phyloP scores from a whole-genome alignment of 257 asterid species.

The Avicennia marina region DNA sequence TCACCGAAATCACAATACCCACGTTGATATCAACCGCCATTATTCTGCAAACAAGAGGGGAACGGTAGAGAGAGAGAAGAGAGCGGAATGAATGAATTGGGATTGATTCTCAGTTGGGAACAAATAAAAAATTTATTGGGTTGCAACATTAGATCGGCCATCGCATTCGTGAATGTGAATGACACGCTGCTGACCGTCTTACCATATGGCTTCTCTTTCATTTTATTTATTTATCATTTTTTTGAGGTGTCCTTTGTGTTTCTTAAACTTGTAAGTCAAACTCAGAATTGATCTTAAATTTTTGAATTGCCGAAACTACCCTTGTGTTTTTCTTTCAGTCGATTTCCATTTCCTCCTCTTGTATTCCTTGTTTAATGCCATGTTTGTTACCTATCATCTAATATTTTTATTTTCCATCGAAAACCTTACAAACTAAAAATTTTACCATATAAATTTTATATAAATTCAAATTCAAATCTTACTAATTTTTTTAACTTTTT shows the following conservation, averaged over 20 bases:
- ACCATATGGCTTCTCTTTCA: background rate
- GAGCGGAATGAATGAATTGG: background rate
- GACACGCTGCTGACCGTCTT: background rate
- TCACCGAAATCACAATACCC: slow-evolving; percentile 18
- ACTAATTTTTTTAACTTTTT: too few relatives aligned
- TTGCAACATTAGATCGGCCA: slow-evolving; percentile 34
- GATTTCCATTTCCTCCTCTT: background rate
- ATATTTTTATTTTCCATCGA: too few relatives aligned
- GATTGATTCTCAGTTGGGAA: too few relatives aligned
- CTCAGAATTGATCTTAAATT: background rate
- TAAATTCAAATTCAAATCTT: too few relatives aligned
- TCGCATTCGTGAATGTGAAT: slow-evolving; percentile 22
- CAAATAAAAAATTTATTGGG: too few relatives aligned
- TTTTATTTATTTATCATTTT: too few relatives aligned
- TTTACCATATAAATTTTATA: too few relatives aligned
- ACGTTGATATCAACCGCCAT: slow-evolving; percentile 19
- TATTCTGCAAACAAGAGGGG: background rate
- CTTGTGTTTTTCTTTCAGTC: background rate
- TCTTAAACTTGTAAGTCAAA: too few relatives aligned
- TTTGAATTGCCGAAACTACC: background rate
- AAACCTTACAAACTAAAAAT: too few relatives aligned
- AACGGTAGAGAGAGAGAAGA: background rate
- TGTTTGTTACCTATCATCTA: too few relatives aligned
- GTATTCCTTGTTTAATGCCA: too few relatives aligned
- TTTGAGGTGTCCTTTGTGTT: too few relatives aligned